A percentile compares a stretch with the other conserved stretches of the same genome.
Conservation (phyloP, 371 early-diverging fungal species). For the Mortierella sp. region DNA sequence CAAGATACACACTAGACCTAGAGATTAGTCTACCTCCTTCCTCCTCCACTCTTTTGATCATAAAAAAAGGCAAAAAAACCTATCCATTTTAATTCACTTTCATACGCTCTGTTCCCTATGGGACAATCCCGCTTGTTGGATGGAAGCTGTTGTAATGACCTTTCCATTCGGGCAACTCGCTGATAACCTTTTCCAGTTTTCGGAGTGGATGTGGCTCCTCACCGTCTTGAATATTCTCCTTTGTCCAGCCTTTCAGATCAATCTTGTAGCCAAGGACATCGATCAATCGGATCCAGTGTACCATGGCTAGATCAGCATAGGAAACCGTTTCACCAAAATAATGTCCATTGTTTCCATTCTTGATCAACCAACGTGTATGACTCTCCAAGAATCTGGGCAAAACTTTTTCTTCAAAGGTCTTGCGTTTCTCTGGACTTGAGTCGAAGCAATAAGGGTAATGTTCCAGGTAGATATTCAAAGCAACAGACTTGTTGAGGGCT, state of each 20-base stretch:
- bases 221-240: slow-evolving; percentile 7
- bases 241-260: slow-evolving; percentile 2
- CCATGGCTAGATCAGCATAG: slow-evolving; percentile 29
- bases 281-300: slow-evolving; percentile 34
- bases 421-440: slow-evolving; percentile 2
- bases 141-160: slow-evolving; percentile 29
- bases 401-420: slow-evolving; percentile 3
- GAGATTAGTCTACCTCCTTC: too few relatives aligned
- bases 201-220: slow-evolving; percentile 22
- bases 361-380: slow-evolving; percentile 36
- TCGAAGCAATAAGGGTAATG: slow-evolving; percentile 19
- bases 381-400: slow-evolving; percentile 21
- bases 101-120: background rate
- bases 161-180: slow-evolving; percentile 24
- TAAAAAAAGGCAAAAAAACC: background rate
- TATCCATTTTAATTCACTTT: background rate
- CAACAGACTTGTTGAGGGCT: slow-evolving; percentile 29
- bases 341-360: slow-evolving; percentile 49
- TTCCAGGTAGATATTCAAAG: slow-evolving; percentile 36
- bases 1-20: slow-evolving; percentile 38
- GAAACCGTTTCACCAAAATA: slow-evolving; percentile 32
- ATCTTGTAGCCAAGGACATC: background rate
- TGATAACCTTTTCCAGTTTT: slow-evolving; percentile 12
- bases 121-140: slow-evolving; percentile 19
- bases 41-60: too few relatives aligned